These are phyloP conservation scores for Kwoniella sp. DNA, from an alignment of 768 basidiomycete genomes.

Conservation along the genomic window DNA sequence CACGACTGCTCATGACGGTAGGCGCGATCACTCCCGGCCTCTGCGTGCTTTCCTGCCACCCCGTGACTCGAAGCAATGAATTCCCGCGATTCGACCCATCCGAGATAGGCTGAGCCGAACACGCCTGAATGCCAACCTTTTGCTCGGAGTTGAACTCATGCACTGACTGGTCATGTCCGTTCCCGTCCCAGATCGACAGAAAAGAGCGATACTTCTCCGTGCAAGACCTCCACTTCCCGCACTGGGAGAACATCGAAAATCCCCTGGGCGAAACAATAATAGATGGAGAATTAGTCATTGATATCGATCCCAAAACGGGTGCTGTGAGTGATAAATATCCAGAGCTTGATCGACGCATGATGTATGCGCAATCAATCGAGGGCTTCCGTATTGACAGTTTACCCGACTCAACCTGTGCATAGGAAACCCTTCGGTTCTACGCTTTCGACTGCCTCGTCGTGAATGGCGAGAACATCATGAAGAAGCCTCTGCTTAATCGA, in stretches of 20 bases:
- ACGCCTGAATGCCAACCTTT: no score
- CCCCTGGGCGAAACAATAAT: slow-evolving; percentile 78
- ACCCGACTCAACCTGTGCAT: no score
- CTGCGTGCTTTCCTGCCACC: no score
- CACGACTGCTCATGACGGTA: no score
- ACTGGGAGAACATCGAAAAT: slow-evolving; percentile 70
- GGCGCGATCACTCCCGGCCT: no score
- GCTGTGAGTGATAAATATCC: slow-evolving; percentile 64
- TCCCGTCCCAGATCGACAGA: slow-evolving; percentile 76
- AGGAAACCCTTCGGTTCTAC: slow-evolving; percentile 81
- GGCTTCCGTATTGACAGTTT: no score
- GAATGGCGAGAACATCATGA: slow-evolving; percentile 84
- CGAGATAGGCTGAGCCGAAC: no score
- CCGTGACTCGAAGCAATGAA: no score
- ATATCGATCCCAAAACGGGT: slow-evolving; percentile 75
- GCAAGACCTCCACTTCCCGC: slow-evolving; percentile 82
- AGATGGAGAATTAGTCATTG: slow-evolving; percentile 92
- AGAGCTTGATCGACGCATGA: no score
- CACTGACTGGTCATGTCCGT: no score
- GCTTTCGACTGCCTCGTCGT: slow-evolving; percentile 92
- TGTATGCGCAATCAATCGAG: slow-evolving; percentile 3
- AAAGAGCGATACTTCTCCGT: slow-evolving; percentile 82
- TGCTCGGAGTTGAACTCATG: no score
- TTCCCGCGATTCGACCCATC: no score
- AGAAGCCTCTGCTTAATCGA: slow-evolving; percentile 75